Evolutionary conservation across 1,284 basidiomycete species (phyloP).

Genomic region (Irpex sp.): DNA sequence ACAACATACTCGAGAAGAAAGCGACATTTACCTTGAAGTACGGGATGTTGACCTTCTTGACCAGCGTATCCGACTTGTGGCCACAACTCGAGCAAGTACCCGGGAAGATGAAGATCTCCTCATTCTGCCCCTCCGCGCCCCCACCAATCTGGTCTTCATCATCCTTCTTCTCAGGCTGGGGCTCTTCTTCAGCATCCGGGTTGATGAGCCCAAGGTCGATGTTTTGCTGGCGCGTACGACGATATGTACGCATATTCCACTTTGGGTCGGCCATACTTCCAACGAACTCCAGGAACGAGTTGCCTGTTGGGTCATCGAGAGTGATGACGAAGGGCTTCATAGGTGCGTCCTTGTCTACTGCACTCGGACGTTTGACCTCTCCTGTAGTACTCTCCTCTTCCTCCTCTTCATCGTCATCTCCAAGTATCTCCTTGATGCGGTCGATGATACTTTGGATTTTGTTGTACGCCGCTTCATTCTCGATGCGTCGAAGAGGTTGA

Average conservation of each 20-base stretch:
- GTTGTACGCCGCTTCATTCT: slow-evolving; percentile 72
- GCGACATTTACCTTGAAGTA: slow-evolving; percentile 81
- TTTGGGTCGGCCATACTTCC: slow-evolving; percentile 83
- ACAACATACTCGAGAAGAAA: not conserved
- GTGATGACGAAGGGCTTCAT: slow-evolving; percentile 81
- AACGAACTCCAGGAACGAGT: slow-evolving; percentile 90
- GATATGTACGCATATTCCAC: slow-evolving; percentile 90
- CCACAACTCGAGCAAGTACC: slow-evolving; percentile 90
- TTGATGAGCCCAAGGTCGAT: slow-evolving; percentile 72
- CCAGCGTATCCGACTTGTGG: slow-evolving; percentile 79
- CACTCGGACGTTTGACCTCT: slow-evolving; percentile 21
- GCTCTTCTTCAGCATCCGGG: slow-evolving; percentile 23
- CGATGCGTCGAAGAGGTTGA: slow-evolving; percentile 84
- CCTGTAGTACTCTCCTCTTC: slow-evolving; percentile 30
- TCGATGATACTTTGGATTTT: slow-evolving; percentile 81
- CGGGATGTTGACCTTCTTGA: slow-evolving; percentile 97
- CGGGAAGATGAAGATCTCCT: slow-evolving; percentile 91
- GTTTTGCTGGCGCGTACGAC: slow-evolving; percentile 84
- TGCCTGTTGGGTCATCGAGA: slow-evolving; percentile 93
- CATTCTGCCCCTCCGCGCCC: slow-evolving; percentile 42
- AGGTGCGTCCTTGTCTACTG: slow-evolving; percentile 41
- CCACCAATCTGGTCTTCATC: slow-evolving; percentile 31
- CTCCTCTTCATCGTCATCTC: slow-evolving; percentile 60
- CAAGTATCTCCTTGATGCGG: slow-evolving; percentile 68
- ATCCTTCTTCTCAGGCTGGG: not conserved